A percentile compares a stretch with the other conserved stretches of the same genome.
Conservation (phyloP, 2,329 filamentous ascomycete genomes). For the Colletotrichum camelliae region DNA sequence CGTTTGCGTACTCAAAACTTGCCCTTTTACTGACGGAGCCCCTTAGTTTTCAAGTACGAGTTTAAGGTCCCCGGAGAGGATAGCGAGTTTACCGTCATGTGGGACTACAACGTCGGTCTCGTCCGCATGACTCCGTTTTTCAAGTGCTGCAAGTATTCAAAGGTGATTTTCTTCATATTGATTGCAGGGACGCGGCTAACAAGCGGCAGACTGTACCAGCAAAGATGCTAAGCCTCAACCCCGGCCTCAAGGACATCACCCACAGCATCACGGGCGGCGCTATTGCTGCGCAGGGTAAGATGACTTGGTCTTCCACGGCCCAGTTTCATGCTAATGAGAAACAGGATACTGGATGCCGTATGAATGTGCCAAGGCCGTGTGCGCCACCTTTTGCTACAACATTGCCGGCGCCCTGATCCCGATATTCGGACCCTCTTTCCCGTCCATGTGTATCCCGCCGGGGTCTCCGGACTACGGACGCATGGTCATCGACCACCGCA, state of each 20-base stretch:
- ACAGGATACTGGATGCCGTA: slow-evolving; percentile 97
- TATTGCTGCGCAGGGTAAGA: slow-evolving; percentile 83
- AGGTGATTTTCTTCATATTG: slow-evolving; percentile 52
- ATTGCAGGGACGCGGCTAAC: background rate
- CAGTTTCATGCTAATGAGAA: background rate
- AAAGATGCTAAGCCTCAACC: slow-evolving; percentile 80
- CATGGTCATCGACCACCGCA: slow-evolving; percentile 67
- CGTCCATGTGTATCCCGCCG: slow-evolving; percentile 70
- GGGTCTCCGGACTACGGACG: slow-evolving; percentile 67
- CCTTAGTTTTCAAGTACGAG: slow-evolving; percentile 80
- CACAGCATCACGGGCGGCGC: slow-evolving; percentile 95
- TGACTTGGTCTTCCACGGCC: slow-evolving; percentile 20
- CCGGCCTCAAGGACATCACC: slow-evolving; percentile 85
- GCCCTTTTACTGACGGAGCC: background rate
- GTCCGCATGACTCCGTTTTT: slow-evolving; percentile 95
- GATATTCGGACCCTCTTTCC: slow-evolving; percentile 86
- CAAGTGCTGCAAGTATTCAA: slow-evolving; percentile 86
- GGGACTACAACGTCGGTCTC: slow-evolving; percentile 95
- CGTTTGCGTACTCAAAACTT: background rate
- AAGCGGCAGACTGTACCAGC: slow-evolving; percentile 78
- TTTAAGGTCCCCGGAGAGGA: slow-evolving; percentile 75
- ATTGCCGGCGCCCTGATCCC: slow-evolving; percentile 89
- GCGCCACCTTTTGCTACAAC: slow-evolving; percentile 84
- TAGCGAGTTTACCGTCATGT: slow-evolving; percentile 80
- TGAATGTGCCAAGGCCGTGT: slow-evolving; percentile 82